Percentiles rank a stretch among this genome's conserved stretches.
Evolutionary conservation across 139 green algal genomes (phyloP).

Genomic region (Nannochloris sp.): DNA sequence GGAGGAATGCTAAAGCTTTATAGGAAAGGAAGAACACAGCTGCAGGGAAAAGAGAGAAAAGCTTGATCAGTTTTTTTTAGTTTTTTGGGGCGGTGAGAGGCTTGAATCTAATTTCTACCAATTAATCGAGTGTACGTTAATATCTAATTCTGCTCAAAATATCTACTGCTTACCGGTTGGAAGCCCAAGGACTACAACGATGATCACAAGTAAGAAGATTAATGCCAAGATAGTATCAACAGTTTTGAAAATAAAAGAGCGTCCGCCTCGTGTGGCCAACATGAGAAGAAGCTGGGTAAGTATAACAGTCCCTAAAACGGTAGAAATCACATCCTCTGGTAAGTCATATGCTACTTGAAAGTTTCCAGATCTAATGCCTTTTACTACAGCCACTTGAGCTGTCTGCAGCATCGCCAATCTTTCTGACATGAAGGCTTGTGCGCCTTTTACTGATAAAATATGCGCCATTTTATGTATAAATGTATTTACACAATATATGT

Average conservation of each 20-base stretch:
- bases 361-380: no score
- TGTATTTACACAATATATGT: no score
- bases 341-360: no score
- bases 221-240: slow-evolving; percentile 20
- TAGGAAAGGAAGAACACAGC: neutral
- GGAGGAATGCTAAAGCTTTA: neutral
- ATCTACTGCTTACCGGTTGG: slow-evolving; percentile 35
- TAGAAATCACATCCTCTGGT: neutral
- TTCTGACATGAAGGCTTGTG: no score
- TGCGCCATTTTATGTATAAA: no score
- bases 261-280: no score
- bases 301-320: no score
- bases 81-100: neutral
- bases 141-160: no score
- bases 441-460: no score
- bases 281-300: no score
- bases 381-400: no score
- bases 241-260: neutral
- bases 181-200: slow-evolving; percentile 31
- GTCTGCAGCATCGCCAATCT: no score
- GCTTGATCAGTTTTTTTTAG: neutral
- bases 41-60: neutral
- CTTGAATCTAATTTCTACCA: neutral
- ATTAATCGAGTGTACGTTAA: neutral
- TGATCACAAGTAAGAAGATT: slow-evolving; percentile 20